Conservation (phyloP, 1,284 basidiomycete species). For the Pisolithus thermaeus region DNA sequence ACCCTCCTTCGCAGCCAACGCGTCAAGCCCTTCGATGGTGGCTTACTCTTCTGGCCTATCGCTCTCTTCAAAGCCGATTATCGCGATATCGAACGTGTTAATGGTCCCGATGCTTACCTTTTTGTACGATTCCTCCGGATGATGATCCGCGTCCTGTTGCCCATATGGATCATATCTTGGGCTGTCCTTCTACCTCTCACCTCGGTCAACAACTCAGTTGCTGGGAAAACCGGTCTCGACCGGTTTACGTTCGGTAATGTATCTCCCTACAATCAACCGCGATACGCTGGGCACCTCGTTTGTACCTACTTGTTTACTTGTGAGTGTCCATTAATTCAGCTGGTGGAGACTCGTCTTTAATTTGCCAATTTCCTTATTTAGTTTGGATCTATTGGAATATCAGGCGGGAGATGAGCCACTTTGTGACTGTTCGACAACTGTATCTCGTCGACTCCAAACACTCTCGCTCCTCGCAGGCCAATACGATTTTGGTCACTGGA, state of each 20-base stretch:
- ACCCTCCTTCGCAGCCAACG: constrained; percentile 43
- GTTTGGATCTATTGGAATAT: constrained; percentile 86
- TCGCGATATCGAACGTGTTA: constrained; percentile 57
- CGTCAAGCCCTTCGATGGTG: constrained; percentile 38
- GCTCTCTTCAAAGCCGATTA: constrained; percentile 55
- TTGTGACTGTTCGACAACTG: constrained; percentile 76
- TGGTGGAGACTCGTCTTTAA: constrained; percentile 1
- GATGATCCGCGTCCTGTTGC: constrained; percentile 75
- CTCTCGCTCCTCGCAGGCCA: constrained; percentile 72
- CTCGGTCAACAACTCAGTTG: constrained; percentile 46
- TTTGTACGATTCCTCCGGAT: constrained; percentile 86
- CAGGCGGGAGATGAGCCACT: constrained; percentile 74
- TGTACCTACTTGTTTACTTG: constrained; percentile 72
- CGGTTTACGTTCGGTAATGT: constrained; percentile 83
- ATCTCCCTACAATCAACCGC: constrained; percentile 37
- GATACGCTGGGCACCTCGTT: constrained; percentile 75
- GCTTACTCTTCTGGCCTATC: constrained; percentile 54
- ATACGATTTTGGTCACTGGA: constrained; percentile 85
- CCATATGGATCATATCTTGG: constrained; percentile 80
- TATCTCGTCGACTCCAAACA: constrained; percentile 78
- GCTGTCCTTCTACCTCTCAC: constrained; percentile 64
- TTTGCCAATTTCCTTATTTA: constrained; percentile 21
- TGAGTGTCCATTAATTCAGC: constrained; percentile 31
- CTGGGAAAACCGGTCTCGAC: constrained; percentile 58
- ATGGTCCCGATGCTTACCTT: constrained; percentile 93